Percentiles rank a stretch among this genome's conserved stretches.
phyloP scores from a whole-genome alignment of 495 filamentous ascomycete genomes.

The Hyaloscypha hepaticicola region DNA sequence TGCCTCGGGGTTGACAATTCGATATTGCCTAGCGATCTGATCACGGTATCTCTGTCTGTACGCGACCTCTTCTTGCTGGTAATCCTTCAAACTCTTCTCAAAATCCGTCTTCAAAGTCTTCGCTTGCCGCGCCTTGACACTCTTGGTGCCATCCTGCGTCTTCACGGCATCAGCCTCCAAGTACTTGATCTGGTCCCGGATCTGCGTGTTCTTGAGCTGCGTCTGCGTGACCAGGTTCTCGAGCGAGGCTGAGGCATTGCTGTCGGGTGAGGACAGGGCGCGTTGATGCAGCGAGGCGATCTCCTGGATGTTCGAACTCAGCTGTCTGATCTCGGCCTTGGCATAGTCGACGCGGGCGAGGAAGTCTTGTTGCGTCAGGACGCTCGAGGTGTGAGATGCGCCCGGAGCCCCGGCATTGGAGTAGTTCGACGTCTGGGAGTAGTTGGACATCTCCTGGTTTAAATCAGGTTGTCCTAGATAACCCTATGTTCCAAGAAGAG shows the following conservation, averaged over 20 bases:
- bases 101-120: conserved; percentile 63
- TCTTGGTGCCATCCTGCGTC: conserved; percentile 50
- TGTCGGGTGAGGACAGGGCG: conserved; percentile 53
- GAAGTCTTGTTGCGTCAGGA: conserved; percentile 57
- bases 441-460: conserved; percentile 30
- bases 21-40: conserved; percentile 70
- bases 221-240: conserved; percentile 61
- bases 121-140: conserved; percentile 61
- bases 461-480: conserved; percentile 16
- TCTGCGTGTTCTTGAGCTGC: conserved; percentile 61
- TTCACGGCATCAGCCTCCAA: conserved; percentile 62
- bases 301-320: conserved; percentile 52
- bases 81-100: conserved; percentile 60
- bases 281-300: conserved; percentile 62
- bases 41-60: conserved; percentile 66
- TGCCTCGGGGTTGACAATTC: conserved; percentile 73
- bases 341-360: conserved; percentile 56
- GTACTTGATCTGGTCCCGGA: conserved; percentile 66
- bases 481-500: background rate
- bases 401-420: conserved; percentile 23
- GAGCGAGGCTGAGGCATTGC: conserved; percentile 37
- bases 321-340: conserved; percentile 54
- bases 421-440: conserved; percentile 28
- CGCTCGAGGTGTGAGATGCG: conserved; percentile 22
- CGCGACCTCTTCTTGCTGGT: conserved; percentile 61